Evolutionary conservation across 1,284 basidiomycete species (phyloP).

Genomic region (Tylopilus sp.): DNA sequence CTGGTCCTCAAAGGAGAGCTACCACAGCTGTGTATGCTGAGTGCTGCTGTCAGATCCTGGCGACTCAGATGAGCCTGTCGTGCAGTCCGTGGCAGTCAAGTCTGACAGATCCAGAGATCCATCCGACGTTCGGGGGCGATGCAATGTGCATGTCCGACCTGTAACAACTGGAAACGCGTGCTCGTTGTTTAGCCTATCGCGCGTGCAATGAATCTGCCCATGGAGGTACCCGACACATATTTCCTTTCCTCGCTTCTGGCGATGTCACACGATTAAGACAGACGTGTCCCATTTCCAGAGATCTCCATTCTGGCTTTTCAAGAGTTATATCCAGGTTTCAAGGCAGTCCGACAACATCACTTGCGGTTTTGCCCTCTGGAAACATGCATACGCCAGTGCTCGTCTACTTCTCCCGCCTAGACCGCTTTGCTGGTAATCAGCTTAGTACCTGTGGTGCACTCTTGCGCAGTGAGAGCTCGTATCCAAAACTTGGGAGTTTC

Average conservation of each 20-base stretch:
- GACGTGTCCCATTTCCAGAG: not conserved
- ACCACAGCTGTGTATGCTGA: no score
- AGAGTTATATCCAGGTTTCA: not conserved
- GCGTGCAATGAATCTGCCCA: not conserved
- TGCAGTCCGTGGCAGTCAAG: no score
- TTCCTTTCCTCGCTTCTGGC: not conserved
- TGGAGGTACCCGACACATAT: not conserved
- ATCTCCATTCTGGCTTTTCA: not conserved
- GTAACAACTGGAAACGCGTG: no score
- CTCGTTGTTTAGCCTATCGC: no score
- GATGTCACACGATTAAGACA: not conserved
- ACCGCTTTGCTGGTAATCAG: not conserved
- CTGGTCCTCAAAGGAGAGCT: no score
- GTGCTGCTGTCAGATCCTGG: no score
- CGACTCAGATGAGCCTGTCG: no score
- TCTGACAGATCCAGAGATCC: no score
- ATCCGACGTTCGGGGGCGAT: no score
- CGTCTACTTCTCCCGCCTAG: not conserved
- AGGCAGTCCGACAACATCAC: not conserved
- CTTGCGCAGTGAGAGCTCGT: not conserved
- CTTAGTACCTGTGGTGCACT: no score
- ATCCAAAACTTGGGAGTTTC: not conserved
- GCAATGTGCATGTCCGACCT: no score
- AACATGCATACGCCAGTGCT: not conserved
- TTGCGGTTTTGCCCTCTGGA: not conserved